Evolutionary conservation across 352 stramenopile species (phyloP), one percentile per base, ranked within the genome.

Genomic region (Phytophthora crassamura): DNA sequence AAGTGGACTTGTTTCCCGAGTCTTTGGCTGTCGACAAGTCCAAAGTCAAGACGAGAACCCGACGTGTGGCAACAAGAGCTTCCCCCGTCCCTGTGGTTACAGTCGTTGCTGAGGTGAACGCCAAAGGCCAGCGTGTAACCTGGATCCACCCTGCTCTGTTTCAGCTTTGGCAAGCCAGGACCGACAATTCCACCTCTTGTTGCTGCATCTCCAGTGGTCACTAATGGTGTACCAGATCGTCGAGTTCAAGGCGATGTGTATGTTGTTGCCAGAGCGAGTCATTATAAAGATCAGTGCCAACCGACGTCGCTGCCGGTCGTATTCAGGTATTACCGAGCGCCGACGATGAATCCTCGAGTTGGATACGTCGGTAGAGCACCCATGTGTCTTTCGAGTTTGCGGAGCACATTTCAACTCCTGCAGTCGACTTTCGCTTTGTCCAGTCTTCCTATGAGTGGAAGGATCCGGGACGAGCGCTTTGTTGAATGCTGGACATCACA

Each of bases 331-430:
- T 90, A 90, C 57, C 78, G 72, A n/a, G 54, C 66, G n/a, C 74
- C 84, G 6, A 68, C 53, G 0, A 89, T 90, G 76, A 84, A 53
- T 34, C 84, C 84, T 2, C 64, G 59, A 0, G 64, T 85, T 1
- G 84, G 81, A 4, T 92, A 90, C 47, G 77, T 88, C 3, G 88
- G 80, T 50, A 84, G 78, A n/a, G n/a, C n/a, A n/a, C n/a, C n/a
- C n/a, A n/a, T n/a, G n/a, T n/a, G n/a, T n/a, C 76, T 16, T 92
- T 92, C 32, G 75, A 90, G 47, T 92, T 90, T 50, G 59, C 64
- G 1, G 78, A 86, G 50, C 22, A 49, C 0, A 88, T 92, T 33
- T 80, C 80, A 33, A 88, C 80, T 2, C 62, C 77, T 5, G 89
- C 70, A 0, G 75, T 92, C 3, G 72, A 89, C 42, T 86, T 92